These are phyloP conservation scores for Mucor indicus DNA, from an alignment of 371 early-diverging fungal species.

Conservation along the genomic window DNA sequence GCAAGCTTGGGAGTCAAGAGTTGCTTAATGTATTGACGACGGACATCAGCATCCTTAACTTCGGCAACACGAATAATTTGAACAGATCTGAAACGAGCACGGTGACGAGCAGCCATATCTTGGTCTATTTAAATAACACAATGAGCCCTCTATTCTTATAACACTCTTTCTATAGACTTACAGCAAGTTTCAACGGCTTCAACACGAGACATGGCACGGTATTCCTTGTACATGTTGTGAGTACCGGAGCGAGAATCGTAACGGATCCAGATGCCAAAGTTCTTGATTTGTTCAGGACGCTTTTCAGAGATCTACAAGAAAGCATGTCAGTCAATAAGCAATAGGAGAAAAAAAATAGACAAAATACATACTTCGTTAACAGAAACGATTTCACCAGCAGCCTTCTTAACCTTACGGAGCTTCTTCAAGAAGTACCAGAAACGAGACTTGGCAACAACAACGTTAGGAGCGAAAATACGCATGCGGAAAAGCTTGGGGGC, in stretches of 20 bases:
- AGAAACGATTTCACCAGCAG: constrained; percentile 90
- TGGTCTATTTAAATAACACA: constrained; percentile 56
- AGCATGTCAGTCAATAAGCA: neutral
- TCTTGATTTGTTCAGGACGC: constrained; percentile 88
- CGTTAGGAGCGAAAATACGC: constrained; percentile 97
- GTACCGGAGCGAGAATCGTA: constrained; percentile 97
- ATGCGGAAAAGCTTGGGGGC: constrained; percentile 94
- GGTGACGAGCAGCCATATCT: constrained; percentile 97
- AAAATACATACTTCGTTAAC: constrained; percentile 74
- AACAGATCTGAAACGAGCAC: constrained; percentile 92
- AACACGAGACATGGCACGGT: constrained; percentile 89
- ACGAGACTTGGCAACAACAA: constrained; percentile 94
- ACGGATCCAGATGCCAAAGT: constrained; percentile 97
- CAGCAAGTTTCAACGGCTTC: constrained; percentile 91
- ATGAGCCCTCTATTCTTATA: neutral
- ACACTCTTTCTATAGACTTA: constrained; percentile 1
- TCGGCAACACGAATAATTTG: constrained; percentile 93
- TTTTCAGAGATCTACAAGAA: constrained; percentile 82
- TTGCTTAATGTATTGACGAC: constrained; percentile 94
- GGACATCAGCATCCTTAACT: constrained; percentile 81
- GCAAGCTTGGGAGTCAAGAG: constrained; percentile 76
- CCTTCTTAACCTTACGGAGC: constrained; percentile 97
- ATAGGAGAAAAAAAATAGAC: neutral
- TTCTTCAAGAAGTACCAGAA: constrained; percentile 98
- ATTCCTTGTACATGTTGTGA: constrained; percentile 99